These are phyloP conservation scores for Eucommia ulmoides DNA, from an alignment of 257 asterid genomes.

Conservation along the genomic window DNA sequence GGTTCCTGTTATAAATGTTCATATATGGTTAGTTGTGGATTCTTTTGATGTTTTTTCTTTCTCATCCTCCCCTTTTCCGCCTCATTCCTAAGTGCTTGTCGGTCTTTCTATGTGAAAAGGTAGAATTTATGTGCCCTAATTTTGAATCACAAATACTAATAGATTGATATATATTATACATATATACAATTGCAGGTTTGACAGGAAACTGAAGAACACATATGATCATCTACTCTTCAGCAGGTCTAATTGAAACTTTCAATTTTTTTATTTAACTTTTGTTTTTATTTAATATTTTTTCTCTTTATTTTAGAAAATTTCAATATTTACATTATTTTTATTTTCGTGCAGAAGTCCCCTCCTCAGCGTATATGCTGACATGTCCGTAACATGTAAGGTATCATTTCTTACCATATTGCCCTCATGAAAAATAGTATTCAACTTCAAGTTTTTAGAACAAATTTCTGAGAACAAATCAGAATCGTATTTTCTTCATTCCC, in stretches of 20 bases:
- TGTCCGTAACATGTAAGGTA: conserved; percentile 99
- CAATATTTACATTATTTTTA: too few species aligned
- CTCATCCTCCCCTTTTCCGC: too few species aligned
- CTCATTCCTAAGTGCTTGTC: not conserved
- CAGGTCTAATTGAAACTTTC: conserved; percentile 40
- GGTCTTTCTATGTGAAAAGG: too few species aligned
- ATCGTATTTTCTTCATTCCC: too few species aligned
- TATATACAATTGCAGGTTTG: conserved; percentile 83
- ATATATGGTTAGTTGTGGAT: conserved; percentile 56
- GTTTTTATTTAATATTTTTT: not conserved
- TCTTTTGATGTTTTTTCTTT: conserved; percentile 2
- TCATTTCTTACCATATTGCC: not conserved
- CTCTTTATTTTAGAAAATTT: not conserved
- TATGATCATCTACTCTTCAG: conserved; percentile 89
- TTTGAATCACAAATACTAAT: too few species aligned
- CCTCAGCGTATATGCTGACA: conserved; percentile 98
- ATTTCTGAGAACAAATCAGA: too few species aligned
- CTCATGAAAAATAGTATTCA: not conserved
- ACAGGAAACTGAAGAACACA: conserved; percentile 82
- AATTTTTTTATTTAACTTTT: not conserved
- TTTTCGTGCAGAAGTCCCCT: conserved; percentile 70
- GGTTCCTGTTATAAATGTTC: conserved; percentile 92
- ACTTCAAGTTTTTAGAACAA: too few species aligned
- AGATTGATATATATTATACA: too few species aligned
- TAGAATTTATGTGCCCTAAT: too few species aligned